Evolutionary conservation across 2,329 filamentous ascomycete species (phyloP), one percentile per base, ranked within the genome.

Genomic region (Beauveria sp.): DNA sequence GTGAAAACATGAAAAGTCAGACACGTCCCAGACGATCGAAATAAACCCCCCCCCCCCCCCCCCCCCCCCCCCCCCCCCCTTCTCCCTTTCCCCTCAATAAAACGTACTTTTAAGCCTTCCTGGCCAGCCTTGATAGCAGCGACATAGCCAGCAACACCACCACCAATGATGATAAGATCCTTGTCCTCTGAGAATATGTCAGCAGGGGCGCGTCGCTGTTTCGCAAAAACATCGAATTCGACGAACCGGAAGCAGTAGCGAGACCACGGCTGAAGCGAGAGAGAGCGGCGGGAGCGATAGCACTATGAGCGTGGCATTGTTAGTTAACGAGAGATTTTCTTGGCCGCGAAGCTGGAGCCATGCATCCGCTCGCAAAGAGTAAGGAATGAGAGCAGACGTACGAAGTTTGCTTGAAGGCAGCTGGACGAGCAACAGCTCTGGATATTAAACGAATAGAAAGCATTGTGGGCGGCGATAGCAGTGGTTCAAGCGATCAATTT

Each of bases 91-190:
- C 28, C 28, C 30, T 34, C 30, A 12, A 34, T 12, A 45, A 42
- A 8, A 47, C 75, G 65, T 80, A 96, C 93, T 87, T 97, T 98
- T 75, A 99, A 78, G 71, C 95, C 95, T 75, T 96, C 91, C 78
- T 99, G 95, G 63, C 93, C 95, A 71, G 95, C 95, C 82, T 98
- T 99, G 83, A 99, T 99, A 71, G 95, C 95, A 67, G 95, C 93
- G 71, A 99, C 95, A 80, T 99, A 99, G 74, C 95, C 95, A 70
- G 93, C 95, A 72, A 98, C 95, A 80, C 95, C 95, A 76, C 95
- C 95, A 72, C 95, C 95, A 73, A 99, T 96, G 78, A 99, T 93
- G 73, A 99, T 89, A 61, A 99, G 83, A 77, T 99, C 95, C 78
- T 96, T 96, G 77, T 97, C 91, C 77, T 93, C 91, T 91, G 75